phyloP scores from a whole-genome alignment of 2,329 filamentous ascomycete genomes.

The Cadophora malorum region DNA sequence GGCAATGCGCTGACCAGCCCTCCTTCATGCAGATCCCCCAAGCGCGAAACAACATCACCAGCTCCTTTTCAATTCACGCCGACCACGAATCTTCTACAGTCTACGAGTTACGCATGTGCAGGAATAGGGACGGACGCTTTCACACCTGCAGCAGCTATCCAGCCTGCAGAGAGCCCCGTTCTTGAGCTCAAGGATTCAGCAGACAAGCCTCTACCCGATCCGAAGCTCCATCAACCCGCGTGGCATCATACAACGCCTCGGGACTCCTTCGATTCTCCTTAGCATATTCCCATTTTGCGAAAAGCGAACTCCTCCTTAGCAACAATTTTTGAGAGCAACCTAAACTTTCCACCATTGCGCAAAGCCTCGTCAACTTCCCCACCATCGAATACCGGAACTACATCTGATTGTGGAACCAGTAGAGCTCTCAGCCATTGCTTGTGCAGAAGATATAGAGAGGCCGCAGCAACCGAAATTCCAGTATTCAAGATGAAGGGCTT shows the following conservation, averaged over 20 bases:
- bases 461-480: neutral
- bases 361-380: constrained; percentile 9
- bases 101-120: constrained; percentile 9
- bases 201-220: constrained; percentile 13
- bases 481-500: constrained; percentile 87
- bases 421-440: neutral
- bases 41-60: constrained; percentile 24
- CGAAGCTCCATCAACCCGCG: constrained; percentile 19
- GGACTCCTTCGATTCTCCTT: neutral
- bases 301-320: neutral
- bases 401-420: neutral
- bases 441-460: neutral
- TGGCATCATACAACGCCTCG: constrained; percentile 3
- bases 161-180: neutral
- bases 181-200: constrained; percentile 22
- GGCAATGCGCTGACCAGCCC: constrained; percentile 27
- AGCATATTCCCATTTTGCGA: neutral
- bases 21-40: constrained; percentile 26
- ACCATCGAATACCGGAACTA: neutral
- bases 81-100: neutral
- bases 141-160: constrained; percentile 17
- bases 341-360: neutral
- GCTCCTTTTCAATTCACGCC: neutral
- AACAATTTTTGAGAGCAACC: neutral
- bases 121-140: neutral